Evolutionary conservation across 192 early-diverging fungal genomes (phyloP), one percentile per base, ranked within the genome.

Genomic region (Spizellomyces punctatus): DNA sequence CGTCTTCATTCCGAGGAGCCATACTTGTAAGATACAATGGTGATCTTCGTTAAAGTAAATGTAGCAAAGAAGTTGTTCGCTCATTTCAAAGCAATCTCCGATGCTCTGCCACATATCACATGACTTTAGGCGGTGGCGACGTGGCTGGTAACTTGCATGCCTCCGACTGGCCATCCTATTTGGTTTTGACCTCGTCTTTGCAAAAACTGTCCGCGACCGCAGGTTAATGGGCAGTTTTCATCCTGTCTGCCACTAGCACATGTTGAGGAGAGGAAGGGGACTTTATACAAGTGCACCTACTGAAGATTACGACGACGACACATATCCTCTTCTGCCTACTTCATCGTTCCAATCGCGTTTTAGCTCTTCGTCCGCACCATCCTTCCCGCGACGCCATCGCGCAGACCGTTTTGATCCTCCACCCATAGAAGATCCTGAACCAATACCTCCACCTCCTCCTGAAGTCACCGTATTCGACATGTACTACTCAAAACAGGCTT

Each of bases 401-500:
- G 41, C 46, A 10, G 19, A 71, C 44, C 59, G 69, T 8, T 63
- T 42, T 16, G 17, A 44, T 21, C 17, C 47, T 16, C 22, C 17
- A 6, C 58, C 67, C 22, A 61, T 14, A 45, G 69, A 62, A 41
- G 69, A 61, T 41, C 69, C 58, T 14, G 10, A 60, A 43, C 58
- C 69, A 19, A 50, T 61, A 8, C 69, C 69, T 17, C 69, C 69
- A n/a, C 69, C 69, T 16, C 10, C 45, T 14, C 44, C 45, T 12
- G 49, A 68, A 19, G 58, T 44, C 63, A 72, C 27, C 17, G 21
- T 73, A 19, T 36, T 57, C 60, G 42, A 42, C 21, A 17, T 16
- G 17, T 80, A 80, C 71, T 71, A 66, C 21, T 78, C 78, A 46
- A 83, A 83, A 50, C 63, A 64, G 58, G 67, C 82, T 8, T 72